Base-by-base conservation (phyloP, 176 grass and related monocot genomes). In the Aegilops longissima region DNA sequence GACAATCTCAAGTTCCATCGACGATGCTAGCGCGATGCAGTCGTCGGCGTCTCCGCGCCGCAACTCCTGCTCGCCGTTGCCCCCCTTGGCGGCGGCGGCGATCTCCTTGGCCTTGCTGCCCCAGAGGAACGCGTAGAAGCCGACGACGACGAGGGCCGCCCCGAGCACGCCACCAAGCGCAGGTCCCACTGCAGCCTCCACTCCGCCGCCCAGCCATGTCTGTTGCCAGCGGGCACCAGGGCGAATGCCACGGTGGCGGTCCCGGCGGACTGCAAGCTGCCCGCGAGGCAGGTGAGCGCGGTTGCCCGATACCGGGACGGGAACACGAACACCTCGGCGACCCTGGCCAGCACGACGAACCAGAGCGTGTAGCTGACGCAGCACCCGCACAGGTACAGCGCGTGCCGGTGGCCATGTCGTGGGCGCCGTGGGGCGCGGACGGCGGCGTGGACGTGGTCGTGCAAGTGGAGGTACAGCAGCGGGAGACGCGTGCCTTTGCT, bases 151-250 rank as follows among this genome's bases (percentile, higher is more conserved):
- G 29, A 68, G 16, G 30, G 88, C 14, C 17, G 65, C 63, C 38
- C 82, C 90, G 0, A 81, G 17, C 25, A 91, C 18, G 49, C 85
- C 80, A 12, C 87, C 84, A 3, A 84, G 34, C 87, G 36, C 47
- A 93, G 59, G 45, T 88, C 69, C 82, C 91, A 88, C 14, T 61
- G 47, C 61, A 93, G 61, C 10, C 38, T 79, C 91, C 85, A 93
- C 51, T 54, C 51, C 13, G 63, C 56, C 1, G 49, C 36, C 30
- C 42, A 75, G 14, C 51, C 4, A 54, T 54, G 16, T 27, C 69
- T n/a, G 56, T n/a, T 21, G 20, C 54, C 18, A 2, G 56, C 34
- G 16, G 25, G 39, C 18, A 18, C 16, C 16, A 54, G 51, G 51
- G 16, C 14, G 30, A 88, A 80, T 1, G 79, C 1, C 5, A 90